Evolutionary conservation across 306 rosid genomes (phyloP).

Genomic region (Acacia crassicarpa): DNA sequence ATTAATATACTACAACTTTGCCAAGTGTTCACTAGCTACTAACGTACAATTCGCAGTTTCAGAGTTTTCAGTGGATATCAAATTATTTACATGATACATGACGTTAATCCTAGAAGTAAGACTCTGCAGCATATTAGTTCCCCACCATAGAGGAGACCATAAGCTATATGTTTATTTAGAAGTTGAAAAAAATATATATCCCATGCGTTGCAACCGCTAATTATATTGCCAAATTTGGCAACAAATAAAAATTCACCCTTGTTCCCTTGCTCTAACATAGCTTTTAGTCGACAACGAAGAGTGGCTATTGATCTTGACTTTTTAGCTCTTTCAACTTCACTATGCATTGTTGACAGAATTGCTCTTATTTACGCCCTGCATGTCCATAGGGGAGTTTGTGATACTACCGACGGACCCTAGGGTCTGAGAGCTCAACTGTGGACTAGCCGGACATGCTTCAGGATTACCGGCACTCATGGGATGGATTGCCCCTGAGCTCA

Average conservation of each 20-base stretch:
- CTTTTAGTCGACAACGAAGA: background rate
- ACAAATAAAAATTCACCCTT: background rate
- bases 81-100: slow-evolving; percentile 31
- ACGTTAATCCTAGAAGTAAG: slow-evolving; percentile 3
- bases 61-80: slow-evolving; percentile 12
- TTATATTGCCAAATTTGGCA: slow-evolving; percentile 10
- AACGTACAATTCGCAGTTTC: background rate
- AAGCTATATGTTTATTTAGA: slow-evolving; percentile 26
- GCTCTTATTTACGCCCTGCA: slow-evolving; percentile 90
- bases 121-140: slow-evolving; percentile 3
- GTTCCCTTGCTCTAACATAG: background rate
- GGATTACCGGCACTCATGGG: slow-evolving; percentile 84
- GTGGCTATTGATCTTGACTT: background rate
- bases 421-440: slow-evolving; percentile 96
- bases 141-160: slow-evolving; percentile 9
- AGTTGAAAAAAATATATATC: background rate
- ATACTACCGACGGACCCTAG: slow-evolving; percentile 74
- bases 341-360: slow-evolving; percentile 70
- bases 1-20: background rate
- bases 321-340: slow-evolving; percentile 25
- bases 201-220: background rate
- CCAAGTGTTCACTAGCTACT: background rate
- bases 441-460: slow-evolving; percentile 93
- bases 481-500: slow-evolving; percentile 90
- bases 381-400: slow-evolving; percentile 84